Base-by-base conservation (phyloP, 2,329 filamentous ascomycete genomes). In the Ambrosiella cleistominuta region DNA sequence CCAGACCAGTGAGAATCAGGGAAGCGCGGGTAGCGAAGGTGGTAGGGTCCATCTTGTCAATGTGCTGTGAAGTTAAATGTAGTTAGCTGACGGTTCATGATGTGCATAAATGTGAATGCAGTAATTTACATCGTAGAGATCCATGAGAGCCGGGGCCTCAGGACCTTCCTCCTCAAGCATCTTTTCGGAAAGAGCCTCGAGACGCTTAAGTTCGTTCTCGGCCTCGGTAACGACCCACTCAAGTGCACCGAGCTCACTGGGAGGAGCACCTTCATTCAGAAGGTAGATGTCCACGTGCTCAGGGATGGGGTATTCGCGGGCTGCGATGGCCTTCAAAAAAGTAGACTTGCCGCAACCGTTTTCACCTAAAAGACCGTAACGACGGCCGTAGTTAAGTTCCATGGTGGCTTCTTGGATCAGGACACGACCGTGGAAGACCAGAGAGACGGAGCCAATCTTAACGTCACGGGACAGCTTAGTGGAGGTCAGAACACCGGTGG, bases 291-390 rank as follows among this genome's bases (percentile, higher is more conserved):
- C 94, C 71, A 98, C 79, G 72, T 96, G 90, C 36, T 95, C 86
- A 61, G 93, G 94, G 68, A 98, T 87, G 63, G 93, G 94, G 70
- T 83, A 98, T 73, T 98, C 94, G 74, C 93, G 86, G 68, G 83
- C 84, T 66, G 86, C 85, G 69, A 98, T 95, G 64, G 93, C 82
- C 77, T 96, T 97, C 69, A 98, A 81, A 39, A 98, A 74, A n/a
- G 93, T 98, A 63, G 87, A 94, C 80, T 98, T 98, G 71, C 93
- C 93, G 73, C 93, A 98, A 64, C 93, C 93, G 85, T 98, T 98
- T 80, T 98, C 93, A 68, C 93, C 93, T 63, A 98, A 76, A 60
- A 98, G 78, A 70, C 93, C 93, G 70, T 98, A 98, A 67, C 93
- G 83, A 67, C 90, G 86, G 64, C 86, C 89, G 70, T 88, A 93